Evolutionary conservation across 306 rosid species (phyloP).

Genomic region (Fragaria nilgerrensis): DNA sequence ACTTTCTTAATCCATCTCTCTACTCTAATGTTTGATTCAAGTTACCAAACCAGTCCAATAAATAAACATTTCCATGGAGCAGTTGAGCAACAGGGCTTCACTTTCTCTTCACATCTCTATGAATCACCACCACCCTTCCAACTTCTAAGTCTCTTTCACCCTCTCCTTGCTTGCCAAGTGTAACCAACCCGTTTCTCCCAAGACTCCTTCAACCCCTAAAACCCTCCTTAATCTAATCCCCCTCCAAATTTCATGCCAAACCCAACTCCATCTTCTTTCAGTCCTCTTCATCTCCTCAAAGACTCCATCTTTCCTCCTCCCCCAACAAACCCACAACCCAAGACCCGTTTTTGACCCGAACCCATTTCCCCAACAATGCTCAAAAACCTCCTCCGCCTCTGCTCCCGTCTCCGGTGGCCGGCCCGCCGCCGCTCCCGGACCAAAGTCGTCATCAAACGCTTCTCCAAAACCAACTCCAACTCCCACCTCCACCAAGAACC

Average conservation of each 20-base stretch:
- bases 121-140: background rate
- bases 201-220: slow-evolving; percentile 8
- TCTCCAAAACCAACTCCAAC: slow-evolving; percentile 32
- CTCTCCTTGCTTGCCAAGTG: slow-evolving; percentile 37
- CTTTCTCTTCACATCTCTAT: background rate
- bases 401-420: slow-evolving; percentile 60
- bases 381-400: slow-evolving; percentile 58
- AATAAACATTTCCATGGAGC: slow-evolving; percentile 15
- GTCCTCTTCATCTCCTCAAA: background rate
- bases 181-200: slow-evolving; percentile 26
- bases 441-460: slow-evolving; percentile 45
- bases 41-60: slow-evolving; percentile 15
- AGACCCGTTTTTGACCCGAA: slow-evolving; percentile 9
- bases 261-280: background rate
- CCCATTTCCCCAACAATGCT: slow-evolving; percentile 46
- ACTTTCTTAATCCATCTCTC: background rate
- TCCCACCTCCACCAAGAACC: slow-evolving; percentile 26
- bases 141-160: slow-evolving; percentile 14
- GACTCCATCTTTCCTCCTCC: slow-evolving; percentile 16
- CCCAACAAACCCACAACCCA: slow-evolving; percentile 8
- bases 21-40: background rate
- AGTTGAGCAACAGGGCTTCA: slow-evolving; percentile 17
- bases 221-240: background rate
- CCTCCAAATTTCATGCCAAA: slow-evolving; percentile 23
- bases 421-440: slow-evolving; percentile 43